Conservation (phyloP, 257 asterid species). For the Przewalskia tangutica region DNA sequence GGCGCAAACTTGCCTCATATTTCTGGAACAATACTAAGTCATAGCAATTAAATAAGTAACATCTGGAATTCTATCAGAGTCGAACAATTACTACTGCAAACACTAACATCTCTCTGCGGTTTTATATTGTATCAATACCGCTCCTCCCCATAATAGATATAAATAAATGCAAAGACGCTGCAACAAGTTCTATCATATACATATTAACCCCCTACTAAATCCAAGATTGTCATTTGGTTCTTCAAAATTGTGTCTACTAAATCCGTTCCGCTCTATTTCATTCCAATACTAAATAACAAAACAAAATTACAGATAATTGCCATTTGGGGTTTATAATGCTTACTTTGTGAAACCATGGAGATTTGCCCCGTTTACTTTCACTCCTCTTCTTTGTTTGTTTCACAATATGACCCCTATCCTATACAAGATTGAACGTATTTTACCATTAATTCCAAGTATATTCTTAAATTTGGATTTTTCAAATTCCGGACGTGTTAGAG, state of each 20-base stretch:
- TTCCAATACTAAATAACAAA: not conserved
- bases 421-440: not conserved
- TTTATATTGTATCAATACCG: not conserved
- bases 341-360: conserved; percentile 1
- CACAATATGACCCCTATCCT: not conserved
- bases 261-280: not conserved
- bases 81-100: not conserved
- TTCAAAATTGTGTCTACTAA: not conserved
- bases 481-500: not conserved
- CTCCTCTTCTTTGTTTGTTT: not conserved
- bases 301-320: not conserved
- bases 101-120: not conserved
- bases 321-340: not conserved
- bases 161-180: not conserved
- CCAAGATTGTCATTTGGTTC: no score
- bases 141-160: not conserved
- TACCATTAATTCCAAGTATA: not conserved
- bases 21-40: no score
- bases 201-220: not conserved
- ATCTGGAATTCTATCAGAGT: not conserved
- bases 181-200: not conserved
- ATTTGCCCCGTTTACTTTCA: not conserved
- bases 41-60: no score
- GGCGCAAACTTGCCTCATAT: no score
- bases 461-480: not conserved